phyloP scores from a whole-genome alignment of 768 basidiomycete species.

The Russula lepida region DNA sequence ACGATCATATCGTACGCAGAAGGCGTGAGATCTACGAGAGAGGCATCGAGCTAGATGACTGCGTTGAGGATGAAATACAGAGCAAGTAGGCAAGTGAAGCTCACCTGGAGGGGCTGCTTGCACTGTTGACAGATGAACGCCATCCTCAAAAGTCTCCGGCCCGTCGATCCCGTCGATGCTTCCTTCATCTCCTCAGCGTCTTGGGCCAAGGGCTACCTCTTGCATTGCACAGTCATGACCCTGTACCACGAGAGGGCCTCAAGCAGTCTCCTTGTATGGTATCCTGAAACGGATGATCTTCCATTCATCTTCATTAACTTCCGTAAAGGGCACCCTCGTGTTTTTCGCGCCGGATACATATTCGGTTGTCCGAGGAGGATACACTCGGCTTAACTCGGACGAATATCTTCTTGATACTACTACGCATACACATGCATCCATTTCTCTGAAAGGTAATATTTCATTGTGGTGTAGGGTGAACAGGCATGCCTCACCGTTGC shows the following conservation, averaged over 20 bases:
- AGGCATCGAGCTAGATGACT: slow-evolving; percentile 65
- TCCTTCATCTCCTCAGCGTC: not conserved
- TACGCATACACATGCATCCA: not conserved
- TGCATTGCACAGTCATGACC: not conserved
- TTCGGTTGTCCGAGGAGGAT: not conserved
- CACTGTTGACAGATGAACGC: slow-evolving; percentile 75
- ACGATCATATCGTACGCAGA: slow-evolving; percentile 84
- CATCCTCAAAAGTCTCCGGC: slow-evolving; percentile 26
- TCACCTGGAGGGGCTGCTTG: slow-evolving; percentile 81
- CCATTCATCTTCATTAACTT: slow-evolving; percentile 5
- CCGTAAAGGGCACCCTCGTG: slow-evolving; percentile 12
- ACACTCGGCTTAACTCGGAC: not conserved
- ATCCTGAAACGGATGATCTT: not conserved
- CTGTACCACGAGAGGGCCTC: not conserved
- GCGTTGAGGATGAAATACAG: not conserved
- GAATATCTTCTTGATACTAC: not conserved
- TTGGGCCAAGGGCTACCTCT: slow-evolving; percentile 2
- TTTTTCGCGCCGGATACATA: slow-evolving; percentile 13
- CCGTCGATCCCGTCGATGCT: not conserved
- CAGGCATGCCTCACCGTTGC: not conserved
- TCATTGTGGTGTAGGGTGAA: slow-evolving; percentile 7
- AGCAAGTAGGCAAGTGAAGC: not conserved
- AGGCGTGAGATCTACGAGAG: slow-evolving; percentile 77
- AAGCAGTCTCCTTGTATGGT: not conserved
- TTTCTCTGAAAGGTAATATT: not conserved